These are phyloP conservation scores for Vigna hirtella DNA, from an alignment of 306 rosid genomes.

Conservation along the genomic window DNA sequence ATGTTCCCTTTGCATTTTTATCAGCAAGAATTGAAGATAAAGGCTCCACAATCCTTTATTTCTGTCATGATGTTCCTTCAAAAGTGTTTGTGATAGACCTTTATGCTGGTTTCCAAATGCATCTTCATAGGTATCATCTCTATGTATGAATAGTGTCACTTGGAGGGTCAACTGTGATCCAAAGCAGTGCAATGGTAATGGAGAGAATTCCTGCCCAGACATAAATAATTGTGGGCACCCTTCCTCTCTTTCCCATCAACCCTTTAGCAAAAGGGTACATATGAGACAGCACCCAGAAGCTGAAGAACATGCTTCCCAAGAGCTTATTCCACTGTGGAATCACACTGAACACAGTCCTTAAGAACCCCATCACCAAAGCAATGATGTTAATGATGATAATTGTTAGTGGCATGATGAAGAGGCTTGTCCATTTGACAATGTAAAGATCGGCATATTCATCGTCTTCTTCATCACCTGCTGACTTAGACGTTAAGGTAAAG, in stretches of 20 bases:
- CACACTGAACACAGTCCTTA: conserved; percentile 76
- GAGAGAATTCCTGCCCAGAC: conserved; percentile 84
- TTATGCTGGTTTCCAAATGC: neutral
- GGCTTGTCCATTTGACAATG: conserved; percentile 82
- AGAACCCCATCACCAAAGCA: conserved; percentile 62
- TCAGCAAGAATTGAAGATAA: neutral
- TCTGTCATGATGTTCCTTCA: neutral
- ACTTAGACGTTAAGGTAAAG: conserved; percentile 18
- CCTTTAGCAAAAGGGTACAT: conserved; percentile 93
- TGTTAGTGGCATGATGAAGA: conserved; percentile 73
- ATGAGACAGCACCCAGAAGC: conserved; percentile 51
- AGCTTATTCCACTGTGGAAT: conserved; percentile 82
- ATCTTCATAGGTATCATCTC: neutral
- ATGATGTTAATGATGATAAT: conserved; percentile 61
- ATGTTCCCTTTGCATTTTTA: neutral
- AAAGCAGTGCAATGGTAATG: conserved; percentile 73
- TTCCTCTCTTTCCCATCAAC: conserved; percentile 86
- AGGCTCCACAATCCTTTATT: neutral
- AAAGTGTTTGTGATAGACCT: neutral
- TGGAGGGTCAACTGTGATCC: conserved; percentile 69
- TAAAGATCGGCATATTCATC: conserved; percentile 77
- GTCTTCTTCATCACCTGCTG: neutral
- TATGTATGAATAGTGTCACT: neutral
- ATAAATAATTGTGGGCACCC: conserved; percentile 70
- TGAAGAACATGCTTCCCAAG: conserved; percentile 69